Conservation (phyloP, 106 monocot genomes). For the Acanthochlamys bracteata region DNA sequence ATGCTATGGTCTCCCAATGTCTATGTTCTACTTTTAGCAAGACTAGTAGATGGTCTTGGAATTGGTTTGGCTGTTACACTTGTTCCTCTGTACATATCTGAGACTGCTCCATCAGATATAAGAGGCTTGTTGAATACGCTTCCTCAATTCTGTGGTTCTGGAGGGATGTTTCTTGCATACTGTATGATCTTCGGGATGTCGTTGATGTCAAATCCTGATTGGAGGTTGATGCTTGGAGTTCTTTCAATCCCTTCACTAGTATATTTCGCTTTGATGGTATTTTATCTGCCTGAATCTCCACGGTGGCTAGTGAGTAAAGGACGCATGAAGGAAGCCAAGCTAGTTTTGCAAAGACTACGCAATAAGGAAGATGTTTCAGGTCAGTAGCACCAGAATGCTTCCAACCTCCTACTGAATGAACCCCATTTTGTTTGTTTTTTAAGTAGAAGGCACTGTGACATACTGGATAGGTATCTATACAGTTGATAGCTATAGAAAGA, state of each 20-base stretch:
- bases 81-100: constrained; percentile 64
- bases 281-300: constrained; percentile 66
- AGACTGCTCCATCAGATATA: constrained; percentile 61
- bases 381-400: too few species aligned
- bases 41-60: constrained; percentile 66
- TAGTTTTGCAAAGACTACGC: constrained; percentile 52
- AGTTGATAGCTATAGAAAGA: too few species aligned
- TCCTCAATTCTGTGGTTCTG: constrained; percentile 60
- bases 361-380: constrained; percentile 62
- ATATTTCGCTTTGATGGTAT: constrained; percentile 43
- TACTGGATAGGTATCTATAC: too few species aligned
- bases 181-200: constrained; percentile 65
- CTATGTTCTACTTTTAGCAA: constrained; percentile 47
- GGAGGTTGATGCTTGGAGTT: constrained; percentile 73
- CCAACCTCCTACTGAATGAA: too few species aligned
- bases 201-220: constrained; percentile 37
- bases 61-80: constrained; percentile 71
- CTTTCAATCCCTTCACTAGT: constrained; percentile 48
- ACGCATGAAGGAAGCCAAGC: constrained; percentile 51
- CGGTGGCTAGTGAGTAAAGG: constrained; percentile 83
- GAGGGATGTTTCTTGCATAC: constrained; percentile 67
- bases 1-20: constrained; percentile 76
- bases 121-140: constrained; percentile 61
- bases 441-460: too few species aligned
- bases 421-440: too few species aligned